phyloP scores from a whole-genome alignment of 1,139 yeast genomes.

The Diutina neorugosa region DNA sequence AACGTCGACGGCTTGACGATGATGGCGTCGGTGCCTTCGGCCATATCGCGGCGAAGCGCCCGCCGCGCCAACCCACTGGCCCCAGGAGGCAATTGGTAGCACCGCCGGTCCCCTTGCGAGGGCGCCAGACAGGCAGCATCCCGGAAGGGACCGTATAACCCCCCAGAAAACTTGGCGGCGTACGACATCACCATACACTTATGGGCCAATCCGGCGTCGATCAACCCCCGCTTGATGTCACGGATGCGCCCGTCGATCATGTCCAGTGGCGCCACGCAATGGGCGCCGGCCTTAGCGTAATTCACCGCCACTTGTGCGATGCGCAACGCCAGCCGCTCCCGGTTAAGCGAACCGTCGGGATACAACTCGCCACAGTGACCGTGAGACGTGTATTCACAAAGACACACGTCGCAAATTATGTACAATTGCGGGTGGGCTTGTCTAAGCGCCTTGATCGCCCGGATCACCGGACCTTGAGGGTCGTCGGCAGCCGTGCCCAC shows the following conservation, averaged over 20 bases:
- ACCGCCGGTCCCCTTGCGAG: conserved; percentile 79
- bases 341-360: conserved; percentile 75
- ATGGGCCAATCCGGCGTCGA: conserved; percentile 78
- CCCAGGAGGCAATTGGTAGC: conserved; percentile 88
- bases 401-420: conserved; percentile 88
- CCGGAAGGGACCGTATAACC: conserved; percentile 91
- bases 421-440: conserved; percentile 40
- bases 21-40: conserved; percentile 92
- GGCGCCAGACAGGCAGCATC: conserved; percentile 96
- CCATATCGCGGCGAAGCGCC: conserved; percentile 73
- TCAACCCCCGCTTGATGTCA: conserved; percentile 78
- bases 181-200: conserved; percentile 85
- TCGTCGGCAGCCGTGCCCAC: conserved; percentile 90
- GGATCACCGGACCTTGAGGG: conserved; percentile 91
- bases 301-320: conserved; percentile 92
- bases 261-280: conserved; percentile 94
- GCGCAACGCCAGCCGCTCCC: conserved; percentile 66
- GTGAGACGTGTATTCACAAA: conserved; percentile 92
- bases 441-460: conserved; percentile 32
- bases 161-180: conserved; percentile 88
- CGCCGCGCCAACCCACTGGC: conserved; percentile 92
- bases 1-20: conserved; percentile 97
- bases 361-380: conserved; percentile 92
- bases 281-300: conserved; percentile 92
- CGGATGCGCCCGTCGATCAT: conserved; percentile 94